Percentiles rank a stretch among this genome's conserved stretches.
These are phyloP conservation scores for Picea mariana DNA, from an alignment of 83 land plant genomes.

Conservation along the genomic window DNA sequence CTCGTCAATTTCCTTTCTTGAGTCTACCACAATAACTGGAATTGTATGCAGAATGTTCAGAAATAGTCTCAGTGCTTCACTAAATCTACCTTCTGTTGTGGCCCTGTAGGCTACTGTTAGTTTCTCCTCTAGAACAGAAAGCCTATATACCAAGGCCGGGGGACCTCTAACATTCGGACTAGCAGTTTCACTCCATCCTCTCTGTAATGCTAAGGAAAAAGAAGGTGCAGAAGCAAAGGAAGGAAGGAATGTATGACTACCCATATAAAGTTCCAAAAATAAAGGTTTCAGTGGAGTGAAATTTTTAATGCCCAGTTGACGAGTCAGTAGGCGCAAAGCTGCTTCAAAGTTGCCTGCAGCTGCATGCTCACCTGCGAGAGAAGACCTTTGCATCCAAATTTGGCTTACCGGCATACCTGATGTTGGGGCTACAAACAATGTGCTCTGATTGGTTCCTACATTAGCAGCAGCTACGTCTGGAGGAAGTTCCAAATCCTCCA, in stretches of 20 bases:
- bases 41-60: slow-evolving; percentile 65
- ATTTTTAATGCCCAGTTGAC: slow-evolving; percentile 67
- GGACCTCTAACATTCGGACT: slow-evolving; percentile 50
- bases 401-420: slow-evolving; percentile 65
- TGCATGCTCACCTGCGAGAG: slow-evolving; percentile 77
- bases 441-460: slow-evolving; percentile 24
- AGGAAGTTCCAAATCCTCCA: slow-evolving; percentile 83
- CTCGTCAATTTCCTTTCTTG: slow-evolving; percentile 79
- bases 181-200: slow-evolving; percentile 56
- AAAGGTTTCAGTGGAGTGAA: slow-evolving; percentile 50
- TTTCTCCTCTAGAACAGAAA: slow-evolving; percentile 61
- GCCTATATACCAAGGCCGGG: slow-evolving; percentile 65
- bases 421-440: slow-evolving; percentile 53
- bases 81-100: slow-evolving; percentile 70
- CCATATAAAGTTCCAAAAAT: slow-evolving; percentile 57
- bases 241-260: slow-evolving; percentile 57
- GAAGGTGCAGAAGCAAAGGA: slow-evolving; percentile 43
- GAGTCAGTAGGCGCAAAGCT: slow-evolving; percentile 63
- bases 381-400: slow-evolving; percentile 61
- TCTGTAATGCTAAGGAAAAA: slow-evolving; percentile 52
- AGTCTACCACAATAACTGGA: slow-evolving; percentile 70
- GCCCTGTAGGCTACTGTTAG: slow-evolving; percentile 58
- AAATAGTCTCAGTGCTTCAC: slow-evolving; percentile 65
- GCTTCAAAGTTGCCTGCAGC: slow-evolving; percentile 81
- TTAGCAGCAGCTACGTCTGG: slow-evolving; percentile 46